Percentiles rank a stretch among this genome's conserved stretches.
These are phyloP conservation scores for Barbatosphaeria neglecta DNA, from an alignment of 495 filamentous ascomycete species.

Conservation along the genomic window DNA sequence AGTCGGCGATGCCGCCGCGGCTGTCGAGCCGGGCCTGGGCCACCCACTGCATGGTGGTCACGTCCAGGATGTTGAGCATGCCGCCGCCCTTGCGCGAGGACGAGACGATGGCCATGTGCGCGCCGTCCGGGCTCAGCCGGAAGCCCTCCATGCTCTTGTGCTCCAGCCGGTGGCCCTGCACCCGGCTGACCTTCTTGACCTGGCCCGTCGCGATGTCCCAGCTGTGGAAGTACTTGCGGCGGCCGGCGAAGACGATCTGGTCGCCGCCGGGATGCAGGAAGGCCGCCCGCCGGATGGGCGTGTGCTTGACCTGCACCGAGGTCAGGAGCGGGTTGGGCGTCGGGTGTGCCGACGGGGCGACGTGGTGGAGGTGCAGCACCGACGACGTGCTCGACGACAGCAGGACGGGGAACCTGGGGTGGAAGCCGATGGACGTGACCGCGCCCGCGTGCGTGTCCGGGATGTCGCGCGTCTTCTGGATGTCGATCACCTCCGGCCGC, in stretches of 20 bases:
- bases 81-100: conserved; percentile 73
- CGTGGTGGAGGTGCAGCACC: conserved; percentile 77
- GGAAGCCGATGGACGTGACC: conserved; percentile 76
- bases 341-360: conserved; percentile 60
- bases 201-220: conserved; percentile 78
- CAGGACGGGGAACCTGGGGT: conserved; percentile 75
- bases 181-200: conserved; percentile 62
- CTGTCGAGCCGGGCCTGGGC: conserved; percentile 73
- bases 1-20: conserved; percentile 72
- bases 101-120: conserved; percentile 70
- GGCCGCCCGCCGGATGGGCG: conserved; percentile 66
- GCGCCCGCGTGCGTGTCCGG: conserved; percentile 50
- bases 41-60: conserved; percentile 78
- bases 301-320: conserved; percentile 71
- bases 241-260: conserved; percentile 73
- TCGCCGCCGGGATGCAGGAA: conserved; percentile 53
- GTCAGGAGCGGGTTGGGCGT: conserved; percentile 77
- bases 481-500: conserved; percentile 77
- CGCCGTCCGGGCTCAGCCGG: conserved; percentile 72
- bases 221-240: conserved; percentile 83
- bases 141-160: conserved; percentile 87
- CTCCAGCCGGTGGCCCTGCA: conserved; percentile 73
- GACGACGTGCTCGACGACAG: conserved; percentile 79
- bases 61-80: conserved; percentile 73
- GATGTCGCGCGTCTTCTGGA: conserved; percentile 48